Conservation (phyloP, 768 basidiomycete species). For the Amanita phalloides region DNA sequence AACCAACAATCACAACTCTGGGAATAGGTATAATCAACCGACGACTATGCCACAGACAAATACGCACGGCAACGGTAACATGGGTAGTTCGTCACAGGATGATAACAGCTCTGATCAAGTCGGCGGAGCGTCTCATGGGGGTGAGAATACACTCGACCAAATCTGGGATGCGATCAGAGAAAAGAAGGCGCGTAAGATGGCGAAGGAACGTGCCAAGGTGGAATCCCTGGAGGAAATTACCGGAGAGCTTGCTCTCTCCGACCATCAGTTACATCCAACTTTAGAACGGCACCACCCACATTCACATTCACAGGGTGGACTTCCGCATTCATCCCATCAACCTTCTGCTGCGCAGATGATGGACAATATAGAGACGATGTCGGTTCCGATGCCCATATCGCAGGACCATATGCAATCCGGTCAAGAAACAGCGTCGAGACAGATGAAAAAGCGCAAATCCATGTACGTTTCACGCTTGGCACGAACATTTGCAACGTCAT, state of each 20-base stretch:
- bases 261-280: slow-evolving; percentile 21
- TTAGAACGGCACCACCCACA: slow-evolving; percentile 18
- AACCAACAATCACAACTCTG: slow-evolving; percentile 2
- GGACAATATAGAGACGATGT: slow-evolving; percentile 4
- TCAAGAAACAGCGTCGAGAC: slow-evolving; percentile 26
- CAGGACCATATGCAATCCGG: not conserved
- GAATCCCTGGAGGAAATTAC: slow-evolving; percentile 47
- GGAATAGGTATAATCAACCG: slow-evolving; percentile 4
- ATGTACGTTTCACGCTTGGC: slow-evolving; percentile 32
- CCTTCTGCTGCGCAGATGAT: slow-evolving; percentile 1
- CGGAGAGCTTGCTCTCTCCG: slow-evolving; percentile 23
- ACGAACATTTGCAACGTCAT: slow-evolving; percentile 8
- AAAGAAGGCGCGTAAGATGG: slow-evolving; percentile 57
- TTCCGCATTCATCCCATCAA: not conserved
- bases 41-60: not conserved
- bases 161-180: slow-evolving; percentile 60
- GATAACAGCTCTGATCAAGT: slow-evolving; percentile 28
- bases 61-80: slow-evolving; percentile 19
- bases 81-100: slow-evolving; percentile 31
- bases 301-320: not conserved
- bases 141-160: slow-evolving; percentile 36
- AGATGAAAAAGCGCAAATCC: slow-evolving; percentile 49
- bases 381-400: slow-evolving; percentile 4
- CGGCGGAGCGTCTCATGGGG: not conserved
- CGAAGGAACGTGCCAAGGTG: slow-evolving; percentile 58